These are phyloP conservation scores for Piper betle DNA, from an alignment of 164 flowering plant genomes.

Conservation along the genomic window DNA sequence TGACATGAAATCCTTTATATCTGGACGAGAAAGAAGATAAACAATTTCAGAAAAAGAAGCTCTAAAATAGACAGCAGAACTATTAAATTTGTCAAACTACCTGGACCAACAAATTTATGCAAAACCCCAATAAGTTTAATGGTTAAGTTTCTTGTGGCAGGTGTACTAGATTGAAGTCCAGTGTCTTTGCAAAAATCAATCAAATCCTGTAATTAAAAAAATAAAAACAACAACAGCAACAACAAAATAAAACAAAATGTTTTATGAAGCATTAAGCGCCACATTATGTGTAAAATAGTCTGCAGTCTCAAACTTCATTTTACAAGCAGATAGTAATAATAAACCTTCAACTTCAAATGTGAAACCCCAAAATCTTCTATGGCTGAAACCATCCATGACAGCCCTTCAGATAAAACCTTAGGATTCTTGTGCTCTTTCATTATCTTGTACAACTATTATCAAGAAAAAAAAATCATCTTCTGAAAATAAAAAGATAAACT, in stretches of 20 bases:
- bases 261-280: too few species aligned
- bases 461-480: background rate
- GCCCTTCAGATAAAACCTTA: conserved; percentile 95
- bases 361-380: conserved; percentile 88
- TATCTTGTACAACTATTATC: conserved; percentile 63
- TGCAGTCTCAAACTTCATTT: background rate
- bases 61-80: background rate
- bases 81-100: conserved; percentile 16
- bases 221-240: background rate
- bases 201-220: conserved; percentile 43
- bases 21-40: conserved; percentile 23
- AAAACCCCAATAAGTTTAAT: conserved; percentile 81
- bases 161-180: conserved; percentile 92
- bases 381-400: conserved; percentile 93
- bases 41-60: background rate
- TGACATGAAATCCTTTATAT: conserved; percentile 77
- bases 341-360: conserved; percentile 80
- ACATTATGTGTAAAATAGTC: too few species aligned
- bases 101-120: conserved; percentile 97
- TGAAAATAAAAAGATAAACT: background rate
- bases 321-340: background rate
- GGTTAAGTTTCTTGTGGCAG: conserved; percentile 90
- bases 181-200: conserved; percentile 95
- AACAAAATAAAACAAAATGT: background rate
- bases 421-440: conserved; percentile 99